Percentiles rank a stretch among this genome's conserved stretches.
Evolutionary conservation across 179 eudicot species (phyloP).

Genomic region (Beta macrorhiza): DNA sequence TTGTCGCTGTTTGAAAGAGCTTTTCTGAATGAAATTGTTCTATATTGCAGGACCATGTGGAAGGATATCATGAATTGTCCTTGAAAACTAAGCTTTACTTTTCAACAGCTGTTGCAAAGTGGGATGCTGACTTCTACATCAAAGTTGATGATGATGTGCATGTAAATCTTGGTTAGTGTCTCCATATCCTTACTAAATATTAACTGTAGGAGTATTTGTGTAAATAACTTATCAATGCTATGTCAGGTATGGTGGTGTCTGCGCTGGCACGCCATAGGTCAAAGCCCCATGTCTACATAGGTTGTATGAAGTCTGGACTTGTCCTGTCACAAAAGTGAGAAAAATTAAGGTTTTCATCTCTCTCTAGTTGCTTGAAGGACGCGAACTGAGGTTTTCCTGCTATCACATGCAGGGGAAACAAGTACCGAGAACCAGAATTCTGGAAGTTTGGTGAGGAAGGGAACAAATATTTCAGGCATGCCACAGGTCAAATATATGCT

Average conservation of each 20-base stretch:
- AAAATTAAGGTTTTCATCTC: background rate
- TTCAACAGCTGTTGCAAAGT: conserved; percentile 31
- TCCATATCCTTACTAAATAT: background rate
- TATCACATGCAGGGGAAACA: background rate
- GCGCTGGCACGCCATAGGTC: conserved; percentile 5
- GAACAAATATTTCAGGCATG: conserved; percentile 17
- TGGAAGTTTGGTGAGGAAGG: conserved; percentile 19
- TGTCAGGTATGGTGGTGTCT: conserved; percentile 18
- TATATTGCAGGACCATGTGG: conserved; percentile 13
- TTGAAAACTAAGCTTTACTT: conserved; percentile 32
- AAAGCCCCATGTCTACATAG: conserved; percentile 17
- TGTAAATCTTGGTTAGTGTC: conserved; percentile 30
- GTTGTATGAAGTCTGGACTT: conserved; percentile 17
- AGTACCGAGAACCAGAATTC: conserved; percentile 14
- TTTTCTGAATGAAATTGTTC: background rate
- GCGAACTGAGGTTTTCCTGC: conserved; percentile 3
- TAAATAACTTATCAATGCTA: background rate
- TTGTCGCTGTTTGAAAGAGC: background rate
- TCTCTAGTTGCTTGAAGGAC: conserved; percentile 1
- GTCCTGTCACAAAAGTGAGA: conserved; percentile 16
- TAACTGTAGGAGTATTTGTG: background rate
- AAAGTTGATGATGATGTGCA: conserved; percentile 41
- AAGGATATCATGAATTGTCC: conserved; percentile 33
- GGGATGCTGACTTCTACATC: conserved; percentile 40
- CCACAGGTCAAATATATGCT: conserved; percentile 17